Base-by-base conservation (phyloP, 257 asterid species). In the Fraxinus cuspidata region DNA sequence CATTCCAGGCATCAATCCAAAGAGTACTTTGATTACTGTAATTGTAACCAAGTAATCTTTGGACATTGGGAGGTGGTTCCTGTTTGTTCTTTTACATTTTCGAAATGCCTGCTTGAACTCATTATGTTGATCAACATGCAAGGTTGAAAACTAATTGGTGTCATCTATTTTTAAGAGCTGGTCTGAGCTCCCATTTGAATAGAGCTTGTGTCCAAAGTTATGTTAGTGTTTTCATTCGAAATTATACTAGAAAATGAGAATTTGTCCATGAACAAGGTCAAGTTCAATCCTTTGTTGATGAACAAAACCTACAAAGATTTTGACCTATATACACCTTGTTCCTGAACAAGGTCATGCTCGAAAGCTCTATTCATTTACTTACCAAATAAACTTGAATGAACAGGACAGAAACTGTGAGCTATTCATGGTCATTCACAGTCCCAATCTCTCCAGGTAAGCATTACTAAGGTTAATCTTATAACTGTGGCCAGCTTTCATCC, bases 401-500 rank as follows among this genome's bases (percentile, higher is more conserved):
- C 69, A 19, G 40, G 77, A 60, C 37, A 75, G 25, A 18, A 29
- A 66, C 56, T 19, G 35, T 16, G 15, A 1, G 40, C 42, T 79
- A 69, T 78, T 28, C 28, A 53, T 74, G 70, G 60, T 70, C 37
- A 18, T 51, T 25, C 53, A 28, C 27, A 27, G 63, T 25, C 49
- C 47, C 67, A 23, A 23, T 13, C 67, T 60, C 67, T 29, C 31
- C 15, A 18, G 31, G 34, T 31, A 18, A 53, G 63, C 47, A 38
- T 28, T 76, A 73, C 58, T 34, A 12, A 21, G 67, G 60, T 68
- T 25, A 66, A 49, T 35, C 38, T 21, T 68, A 37, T 63, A 38
- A 70, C 18, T 71, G 21, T 75, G 31, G 79, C 70, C 71, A 82
- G 80, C 27, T 79, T 64, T 69, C 72, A 75, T 79, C 67, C 47